phyloP scores from a whole-genome alignment of 2,329 filamentous ascomycete genomes.

The Venturia effusa region DNA sequence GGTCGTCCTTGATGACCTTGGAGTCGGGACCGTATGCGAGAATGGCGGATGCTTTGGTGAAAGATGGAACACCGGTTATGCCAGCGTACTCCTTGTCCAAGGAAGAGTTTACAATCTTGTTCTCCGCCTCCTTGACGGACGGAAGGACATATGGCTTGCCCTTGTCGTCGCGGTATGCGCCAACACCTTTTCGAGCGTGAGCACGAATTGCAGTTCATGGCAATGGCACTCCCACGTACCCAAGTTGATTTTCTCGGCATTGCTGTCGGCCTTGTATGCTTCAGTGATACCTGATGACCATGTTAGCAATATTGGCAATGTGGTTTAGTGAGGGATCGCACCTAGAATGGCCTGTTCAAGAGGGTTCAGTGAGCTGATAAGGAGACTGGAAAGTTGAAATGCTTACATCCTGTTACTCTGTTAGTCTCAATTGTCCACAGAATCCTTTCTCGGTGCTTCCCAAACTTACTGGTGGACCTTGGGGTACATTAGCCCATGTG shows the following conservation, averaged over 20 bases:
- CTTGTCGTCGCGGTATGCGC: constrained; percentile 95
- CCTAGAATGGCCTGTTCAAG: constrained; percentile 59
- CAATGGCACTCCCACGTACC: constrained; percentile 40
- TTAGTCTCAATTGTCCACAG: not conserved
- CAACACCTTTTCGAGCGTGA: constrained; percentile 54
- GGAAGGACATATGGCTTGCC: constrained; percentile 97
- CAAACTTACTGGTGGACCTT: constrained; percentile 79
- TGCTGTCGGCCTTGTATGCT: constrained; percentile 94
- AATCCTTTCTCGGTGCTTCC: not conserved
- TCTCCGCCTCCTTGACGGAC: constrained; percentile 80
- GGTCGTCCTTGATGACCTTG: constrained; percentile 58
- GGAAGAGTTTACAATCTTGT: constrained; percentile 65
- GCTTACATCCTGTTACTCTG: constrained; percentile 23
- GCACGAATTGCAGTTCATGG: not conserved
- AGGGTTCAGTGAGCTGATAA: not conserved
- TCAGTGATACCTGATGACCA: constrained; percentile 70
- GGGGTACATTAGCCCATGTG: constrained; percentile 81
- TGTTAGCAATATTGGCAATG: constrained; percentile 11
- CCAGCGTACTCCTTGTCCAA: constrained; percentile 97
- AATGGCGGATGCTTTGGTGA: constrained; percentile 82
- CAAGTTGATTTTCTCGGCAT: constrained; percentile 94
- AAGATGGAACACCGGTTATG: constrained; percentile 90
- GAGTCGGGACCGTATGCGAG: constrained; percentile 84
- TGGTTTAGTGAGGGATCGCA: constrained; percentile 31
- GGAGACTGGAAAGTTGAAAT: not conserved